Percentiles rank a stretch among this genome's conserved stretches.
phyloP scores from a whole-genome alignment of 805 yeast genomes.

The Candida rishiriensis region DNA sequence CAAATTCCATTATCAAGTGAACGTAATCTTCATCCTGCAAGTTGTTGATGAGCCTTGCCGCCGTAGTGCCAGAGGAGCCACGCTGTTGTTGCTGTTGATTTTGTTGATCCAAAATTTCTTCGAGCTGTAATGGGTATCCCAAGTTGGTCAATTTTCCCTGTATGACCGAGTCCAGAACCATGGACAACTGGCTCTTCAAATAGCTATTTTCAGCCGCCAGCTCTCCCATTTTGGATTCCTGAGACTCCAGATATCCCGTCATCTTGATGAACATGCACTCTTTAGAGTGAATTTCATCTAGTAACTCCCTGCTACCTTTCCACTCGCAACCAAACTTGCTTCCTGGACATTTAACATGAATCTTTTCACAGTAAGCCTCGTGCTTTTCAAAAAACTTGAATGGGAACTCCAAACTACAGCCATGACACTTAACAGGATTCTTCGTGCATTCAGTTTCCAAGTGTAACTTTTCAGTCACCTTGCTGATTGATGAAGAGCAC shows the following conservation, averaged over 20 bases:
- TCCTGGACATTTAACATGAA: conserved; percentile 44
- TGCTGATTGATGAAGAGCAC: conserved; percentile 31
- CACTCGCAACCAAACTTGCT: conserved; percentile 46
- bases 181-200: conserved; percentile 40
- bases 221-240: conserved; percentile 25
- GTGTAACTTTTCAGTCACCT: conserved; percentile 32
- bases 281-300: conserved; percentile 22
- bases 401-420: conserved; percentile 42
- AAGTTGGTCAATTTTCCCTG: conserved; percentile 48
- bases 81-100: conserved; percentile 11
- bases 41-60: conserved; percentile 10
- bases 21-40: conserved; percentile 23
- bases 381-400: conserved; percentile 36
- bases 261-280: conserved; percentile 29
- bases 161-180: conserved; percentile 40
- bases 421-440: conserved; percentile 34
- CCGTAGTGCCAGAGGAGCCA: conserved; percentile 3
- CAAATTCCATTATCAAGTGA: conserved; percentile 38
- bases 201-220: conserved; percentile 34
- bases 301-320: conserved; percentile 33
- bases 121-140: conserved; percentile 43
- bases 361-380: conserved; percentile 36
- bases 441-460: conserved; percentile 34
- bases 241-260: conserved; percentile 21
- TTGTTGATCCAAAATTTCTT: conserved; percentile 34